phyloP scores from a whole-genome alignment of 805 yeast genomes.

The Metschnikowia reukaufii region DNA sequence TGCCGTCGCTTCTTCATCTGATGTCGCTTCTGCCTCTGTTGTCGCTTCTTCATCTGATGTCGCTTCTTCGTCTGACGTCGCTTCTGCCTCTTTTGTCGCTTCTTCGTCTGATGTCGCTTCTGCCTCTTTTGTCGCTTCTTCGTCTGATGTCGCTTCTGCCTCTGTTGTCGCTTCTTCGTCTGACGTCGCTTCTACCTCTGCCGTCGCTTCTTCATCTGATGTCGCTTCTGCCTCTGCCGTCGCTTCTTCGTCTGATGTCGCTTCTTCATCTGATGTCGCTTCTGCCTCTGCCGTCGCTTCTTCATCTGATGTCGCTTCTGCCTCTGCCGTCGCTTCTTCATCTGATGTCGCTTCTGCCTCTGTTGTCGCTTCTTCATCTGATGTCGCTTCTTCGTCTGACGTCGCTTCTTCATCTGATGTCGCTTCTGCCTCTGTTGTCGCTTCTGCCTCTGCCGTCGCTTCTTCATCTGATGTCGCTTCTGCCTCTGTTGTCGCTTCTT shows the following conservation, averaged over 20 bases:
- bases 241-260: slow-evolving; percentile 20
- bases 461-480: slow-evolving; percentile 26
- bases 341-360: slow-evolving; percentile 22
- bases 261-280: slow-evolving; percentile 20
- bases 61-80: slow-evolving; percentile 24
- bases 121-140: too few relatives aligned
- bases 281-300: background rate
- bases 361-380: slow-evolving; percentile 25
- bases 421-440: slow-evolving; percentile 23
- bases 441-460: slow-evolving; percentile 24
- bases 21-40: slow-evolving; percentile 31
- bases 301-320: slow-evolving; percentile 4
- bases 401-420: slow-evolving; percentile 35
- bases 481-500: slow-evolving; percentile 23
- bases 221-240: slow-evolving; percentile 39
- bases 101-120: too few relatives aligned
- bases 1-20: slow-evolving; percentile 26
- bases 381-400: slow-evolving; percentile 13
- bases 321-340: background rate
- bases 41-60: slow-evolving; percentile 34
- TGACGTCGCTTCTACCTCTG: slow-evolving; percentile 14
- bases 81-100: slow-evolving; percentile 25
- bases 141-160: too few relatives aligned
- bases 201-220: slow-evolving; percentile 24
- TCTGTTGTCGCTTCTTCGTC: too few relatives aligned